Conservation (phyloP, 352 stramenopile species). For the Lagenidium giganteum region DNA sequence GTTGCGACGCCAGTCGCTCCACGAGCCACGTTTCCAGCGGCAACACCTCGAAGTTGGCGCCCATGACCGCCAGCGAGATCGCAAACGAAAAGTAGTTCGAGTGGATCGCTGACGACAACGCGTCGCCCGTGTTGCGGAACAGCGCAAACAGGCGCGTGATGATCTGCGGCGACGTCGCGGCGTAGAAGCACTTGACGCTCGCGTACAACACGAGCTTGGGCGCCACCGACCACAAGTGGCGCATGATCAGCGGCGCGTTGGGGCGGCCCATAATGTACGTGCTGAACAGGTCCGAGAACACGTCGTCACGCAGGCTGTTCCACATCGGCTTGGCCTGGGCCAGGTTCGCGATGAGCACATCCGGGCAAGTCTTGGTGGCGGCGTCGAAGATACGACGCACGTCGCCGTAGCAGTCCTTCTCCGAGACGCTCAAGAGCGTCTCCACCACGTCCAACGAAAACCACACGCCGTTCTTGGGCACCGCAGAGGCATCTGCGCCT, state of each 20-base stretch:
- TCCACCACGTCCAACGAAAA: conserved; percentile 74
- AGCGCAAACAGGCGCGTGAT: conserved; percentile 65
- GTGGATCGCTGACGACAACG: conserved; percentile 62
- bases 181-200: conserved; percentile 75
- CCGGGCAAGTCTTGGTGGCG: conserved; percentile 64
- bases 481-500: conserved; percentile 63
- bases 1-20: conserved; percentile 54
- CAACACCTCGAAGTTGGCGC: conserved; percentile 68
- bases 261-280: conserved; percentile 72
- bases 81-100: conserved; percentile 82
- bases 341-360: conserved; percentile 76
- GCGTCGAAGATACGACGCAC: conserved; percentile 57
- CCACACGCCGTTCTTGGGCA: conserved; percentile 72
- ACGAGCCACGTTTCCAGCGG: conserved; percentile 69
- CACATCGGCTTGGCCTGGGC: conserved; percentile 58
- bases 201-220: conserved; percentile 72
- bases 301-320: conserved; percentile 69
- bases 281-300: conserved; percentile 74
- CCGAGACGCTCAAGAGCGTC: conserved; percentile 53
- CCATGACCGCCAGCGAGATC: conserved; percentile 57
- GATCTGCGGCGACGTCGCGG: conserved; percentile 55
- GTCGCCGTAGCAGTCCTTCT: conserved; percentile 69
- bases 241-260: conserved; percentile 74
- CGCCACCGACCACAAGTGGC: conserved; percentile 65
- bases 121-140: conserved; percentile 67